Conservation (phyloP, 257 asterid genomes). For the Henckelia pumila region DNA sequence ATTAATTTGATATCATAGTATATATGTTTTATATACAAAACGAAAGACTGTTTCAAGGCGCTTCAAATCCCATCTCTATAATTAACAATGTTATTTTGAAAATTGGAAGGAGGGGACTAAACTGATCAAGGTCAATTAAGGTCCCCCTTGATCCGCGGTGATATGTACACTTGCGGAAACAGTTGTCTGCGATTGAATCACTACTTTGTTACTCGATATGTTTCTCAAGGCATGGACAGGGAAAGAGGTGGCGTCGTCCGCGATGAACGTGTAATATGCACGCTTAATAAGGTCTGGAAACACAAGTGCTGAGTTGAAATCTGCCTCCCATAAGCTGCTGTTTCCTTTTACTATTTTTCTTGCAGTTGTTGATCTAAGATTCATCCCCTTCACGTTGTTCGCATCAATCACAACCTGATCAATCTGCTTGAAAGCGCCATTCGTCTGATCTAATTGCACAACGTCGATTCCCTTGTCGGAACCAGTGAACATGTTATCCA, state of each 20-base stretch:
- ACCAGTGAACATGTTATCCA: constrained; percentile 79
- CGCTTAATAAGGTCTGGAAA: constrained; percentile 53
- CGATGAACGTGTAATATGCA: constrained; percentile 61
- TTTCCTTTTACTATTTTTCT: constrained; percentile 47
- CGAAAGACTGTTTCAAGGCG: too few species aligned
- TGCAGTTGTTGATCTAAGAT: constrained; percentile 57
- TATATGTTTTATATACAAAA: too few species aligned
- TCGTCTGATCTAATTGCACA: constrained; percentile 52
- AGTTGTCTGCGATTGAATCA: constrained; percentile 48
- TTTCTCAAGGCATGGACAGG: constrained; percentile 62
- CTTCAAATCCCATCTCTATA: too few species aligned
- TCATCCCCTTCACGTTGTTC: constrained; percentile 70
- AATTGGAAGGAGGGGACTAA: constrained; percentile 6
- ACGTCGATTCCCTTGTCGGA: constrained; percentile 50
- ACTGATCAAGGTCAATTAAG: too few species aligned
- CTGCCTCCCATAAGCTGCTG: constrained; percentile 62
- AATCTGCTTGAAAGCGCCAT: constrained; percentile 42
- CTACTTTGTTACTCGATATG: constrained; percentile 49
- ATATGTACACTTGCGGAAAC: constrained; percentile 57
- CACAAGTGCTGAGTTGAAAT: constrained; percentile 56
- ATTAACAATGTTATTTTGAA: not conserved
- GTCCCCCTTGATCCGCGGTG: constrained; percentile 66
- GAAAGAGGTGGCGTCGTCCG: constrained; percentile 31
- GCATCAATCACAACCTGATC: constrained; percentile 63
- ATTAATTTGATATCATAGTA: too few species aligned